These are phyloP conservation scores for Piper longum DNA, from an alignment of 164 flowering plant genomes.

Conservation along the genomic window DNA sequence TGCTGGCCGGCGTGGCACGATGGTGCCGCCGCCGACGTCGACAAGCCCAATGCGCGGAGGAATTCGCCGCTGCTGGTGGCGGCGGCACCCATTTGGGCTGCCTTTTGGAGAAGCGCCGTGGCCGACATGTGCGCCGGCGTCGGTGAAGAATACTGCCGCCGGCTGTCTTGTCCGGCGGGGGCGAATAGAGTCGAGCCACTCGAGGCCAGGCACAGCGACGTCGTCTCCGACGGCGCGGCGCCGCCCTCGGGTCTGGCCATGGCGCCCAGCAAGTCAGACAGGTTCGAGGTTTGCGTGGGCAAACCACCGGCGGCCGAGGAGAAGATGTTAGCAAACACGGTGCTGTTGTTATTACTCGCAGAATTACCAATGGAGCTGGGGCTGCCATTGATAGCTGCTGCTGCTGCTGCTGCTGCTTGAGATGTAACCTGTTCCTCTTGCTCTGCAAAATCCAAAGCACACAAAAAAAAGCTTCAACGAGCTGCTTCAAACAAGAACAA, in stretches of 20 bases:
- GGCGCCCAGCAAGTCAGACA: conserved; percentile 18
- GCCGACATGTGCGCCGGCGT: conserved; percentile 55
- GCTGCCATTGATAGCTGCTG: conserved; percentile 6
- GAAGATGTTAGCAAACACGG: conserved; percentile 40
- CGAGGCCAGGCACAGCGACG: conserved; percentile 8
- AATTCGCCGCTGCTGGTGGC: conserved; percentile 40
- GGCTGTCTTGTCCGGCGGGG: conserved; percentile 4
- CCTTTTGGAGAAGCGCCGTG: conserved; percentile 65
- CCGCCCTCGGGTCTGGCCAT: conserved; percentile 13
- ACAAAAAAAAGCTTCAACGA: background rate
- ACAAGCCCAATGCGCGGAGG: conserved; percentile 30
- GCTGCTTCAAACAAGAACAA: background rate
- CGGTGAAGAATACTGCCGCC: conserved; percentile 18
- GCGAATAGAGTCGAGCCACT: conserved; percentile 5
- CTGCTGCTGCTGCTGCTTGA: conserved; percentile 6
- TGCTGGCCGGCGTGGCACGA: conserved; percentile 18
- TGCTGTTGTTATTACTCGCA: conserved; percentile 6
- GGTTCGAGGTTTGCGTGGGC: conserved; percentile 17
- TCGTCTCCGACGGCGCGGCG: conserved; percentile 6
- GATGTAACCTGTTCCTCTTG: conserved; percentile 19
- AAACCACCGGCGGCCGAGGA: conserved; percentile 20
- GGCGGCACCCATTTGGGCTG: conserved; percentile 59
- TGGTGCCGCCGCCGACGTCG: conserved; percentile 10
- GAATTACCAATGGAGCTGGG: conserved; percentile 4
- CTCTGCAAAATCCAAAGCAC: conserved; percentile 11